Percentiles rank a stretch among this genome's conserved stretches.
These are phyloP conservation scores for Scutellaria baicalensis DNA, from an alignment of 257 asterid genomes.

Conservation along the genomic window DNA sequence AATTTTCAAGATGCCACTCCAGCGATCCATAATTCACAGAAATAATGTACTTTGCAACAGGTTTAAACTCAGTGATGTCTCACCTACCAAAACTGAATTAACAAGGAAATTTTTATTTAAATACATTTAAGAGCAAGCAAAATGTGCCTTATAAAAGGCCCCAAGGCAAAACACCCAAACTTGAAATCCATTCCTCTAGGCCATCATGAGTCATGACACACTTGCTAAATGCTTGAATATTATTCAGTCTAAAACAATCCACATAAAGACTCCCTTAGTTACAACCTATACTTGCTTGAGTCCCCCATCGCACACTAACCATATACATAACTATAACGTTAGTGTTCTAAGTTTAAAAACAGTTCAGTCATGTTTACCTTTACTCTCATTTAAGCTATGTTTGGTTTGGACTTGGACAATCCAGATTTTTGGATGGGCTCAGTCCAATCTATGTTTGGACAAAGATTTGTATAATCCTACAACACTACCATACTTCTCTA, in stretches of 20 bases:
- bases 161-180: neutral
- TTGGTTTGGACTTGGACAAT: too few species aligned
- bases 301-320: neutral
- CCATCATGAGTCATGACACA: neutral
- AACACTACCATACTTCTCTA: too few species aligned
- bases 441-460: too few species aligned
- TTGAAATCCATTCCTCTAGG: neutral
- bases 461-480: too few species aligned
- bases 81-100: neutral
- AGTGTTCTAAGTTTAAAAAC: neutral
- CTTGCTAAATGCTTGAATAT: neutral
- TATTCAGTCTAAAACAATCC: neutral
- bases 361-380: neutral
- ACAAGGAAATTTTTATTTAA: neutral
- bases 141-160: neutral
- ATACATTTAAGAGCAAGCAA: neutral
- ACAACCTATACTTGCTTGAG: neutral
- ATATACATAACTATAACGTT: neutral
- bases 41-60: neutral
- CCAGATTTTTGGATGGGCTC: too few species aligned
- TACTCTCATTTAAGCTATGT: too few species aligned
- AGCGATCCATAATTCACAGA: slow-evolving; percentile 63
- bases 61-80: slow-evolving; percentile 1
- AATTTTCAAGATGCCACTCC: slow-evolving; percentile 73
- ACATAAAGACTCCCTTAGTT: neutral